Percentiles rank a stretch among this genome's conserved stretches.
phyloP scores from a whole-genome alignment of 2,329 filamentous ascomycete genomes.

The Epichloe gansuensis region DNA sequence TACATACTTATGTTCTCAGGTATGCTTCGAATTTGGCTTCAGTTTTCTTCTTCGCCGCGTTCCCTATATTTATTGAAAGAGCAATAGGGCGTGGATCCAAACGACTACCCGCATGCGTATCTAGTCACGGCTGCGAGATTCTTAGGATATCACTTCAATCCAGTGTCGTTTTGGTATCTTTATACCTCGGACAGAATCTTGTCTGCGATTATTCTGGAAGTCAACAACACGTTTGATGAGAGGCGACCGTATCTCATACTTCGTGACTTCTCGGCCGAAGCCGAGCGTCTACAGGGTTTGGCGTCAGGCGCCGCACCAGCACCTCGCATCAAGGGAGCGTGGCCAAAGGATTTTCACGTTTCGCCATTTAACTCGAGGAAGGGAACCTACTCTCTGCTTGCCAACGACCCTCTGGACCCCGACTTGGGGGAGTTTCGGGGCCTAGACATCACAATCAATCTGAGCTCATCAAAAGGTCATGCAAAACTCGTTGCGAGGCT shows the following conservation, averaged over 20 bases:
- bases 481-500: constrained; percentile 50
- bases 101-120: constrained; percentile 53
- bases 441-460: constrained; percentile 47
- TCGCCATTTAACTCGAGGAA: constrained; percentile 59
- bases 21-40: constrained; percentile 19
- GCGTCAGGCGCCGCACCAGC: neutral
- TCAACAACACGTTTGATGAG: constrained; percentile 68
- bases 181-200: constrained; percentile 47
- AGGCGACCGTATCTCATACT: constrained; percentile 30
- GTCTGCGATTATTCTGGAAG: constrained; percentile 55
- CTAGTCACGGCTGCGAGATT: constrained; percentile 58
- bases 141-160: constrained; percentile 60
- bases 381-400: constrained; percentile 38
- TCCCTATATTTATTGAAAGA: neutral
- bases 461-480: constrained; percentile 46
- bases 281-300: constrained; percentile 5
- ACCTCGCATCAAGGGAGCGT: constrained; percentile 33
- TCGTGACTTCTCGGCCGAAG: constrained; percentile 15
- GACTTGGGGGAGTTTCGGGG: constrained; percentile 22
- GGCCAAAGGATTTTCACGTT: constrained; percentile 63
- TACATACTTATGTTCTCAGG: constrained; percentile 43
- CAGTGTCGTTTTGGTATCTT: constrained; percentile 68
- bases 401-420: constrained; percentile 31
- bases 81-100: constrained; percentile 42
- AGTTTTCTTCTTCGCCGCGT: constrained; percentile 7